Evolutionary conservation across 495 filamentous ascomycete genomes (phyloP), one percentile per base, ranked within the genome.

Genomic region (Parachaetomium inaequale): DNA sequence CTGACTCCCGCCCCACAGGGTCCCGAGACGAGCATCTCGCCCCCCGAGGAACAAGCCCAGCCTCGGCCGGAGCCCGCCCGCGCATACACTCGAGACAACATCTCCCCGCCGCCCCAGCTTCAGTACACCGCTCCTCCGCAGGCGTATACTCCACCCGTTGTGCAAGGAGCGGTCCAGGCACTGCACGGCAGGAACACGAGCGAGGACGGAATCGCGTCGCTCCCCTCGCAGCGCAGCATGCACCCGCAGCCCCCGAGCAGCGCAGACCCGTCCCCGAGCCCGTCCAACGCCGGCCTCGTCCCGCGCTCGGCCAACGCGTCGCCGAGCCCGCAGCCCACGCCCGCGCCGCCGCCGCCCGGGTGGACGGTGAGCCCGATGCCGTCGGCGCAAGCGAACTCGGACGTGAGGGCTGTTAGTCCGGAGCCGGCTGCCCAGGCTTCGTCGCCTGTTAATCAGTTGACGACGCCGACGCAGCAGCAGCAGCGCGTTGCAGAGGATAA

Each of bases 351-450:
- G 21, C 53, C 61, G 17, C 69, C 73, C 1, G 66, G 69, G 7
- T 70, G 76, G 14, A 70, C 65, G 43, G 66, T 78, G 3, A 77
- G 74, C 50, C 74, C 74, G 4, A 71, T 73, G 50, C 73, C 75
- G 1, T 40, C 64, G 0, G 50, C 61, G 10, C 62, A 61, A 17
- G 21, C 46, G 8, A 56, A 46, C 46, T 56, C 25, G 7, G 8
- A 49, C 25, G 6, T 45, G 19, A 64, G 66, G 28, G 51, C 68
- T 25, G 62, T 69, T 53, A 75, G 73, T 57, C 72, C 75, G 4
- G 65, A 67, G 21, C 66, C 64, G 31, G 38, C 64, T 10, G 53
- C 42, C 3, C 66, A 68, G 25, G 7, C 34, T 63, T 19, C 38
- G 55, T 46, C 65, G 23, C 56, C 65, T 2, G 32, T 21, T 3